phyloP scores from a whole-genome alignment of 352 stramenopile species.

The Pythium periplocum region DNA sequence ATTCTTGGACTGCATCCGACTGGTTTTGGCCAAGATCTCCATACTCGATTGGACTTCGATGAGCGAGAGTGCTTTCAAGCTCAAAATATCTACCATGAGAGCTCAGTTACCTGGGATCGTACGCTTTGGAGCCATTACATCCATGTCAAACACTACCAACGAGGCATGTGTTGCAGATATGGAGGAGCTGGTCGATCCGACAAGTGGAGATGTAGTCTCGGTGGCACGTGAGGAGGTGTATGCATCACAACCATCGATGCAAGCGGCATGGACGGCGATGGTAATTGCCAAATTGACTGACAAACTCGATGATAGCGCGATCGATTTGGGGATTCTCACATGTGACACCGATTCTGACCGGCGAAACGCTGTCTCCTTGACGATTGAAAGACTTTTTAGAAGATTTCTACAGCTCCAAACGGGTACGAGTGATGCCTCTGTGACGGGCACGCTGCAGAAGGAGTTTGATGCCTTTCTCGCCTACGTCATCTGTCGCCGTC shows the following conservation, averaged over 20 bases:
- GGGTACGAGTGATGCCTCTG: no score
- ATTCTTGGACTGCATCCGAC: slow-evolving; percentile 66
- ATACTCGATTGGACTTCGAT: slow-evolving; percentile 75
- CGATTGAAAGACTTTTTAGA: no score
- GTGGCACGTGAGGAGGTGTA: neutral
- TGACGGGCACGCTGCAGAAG: slow-evolving; percentile 4
- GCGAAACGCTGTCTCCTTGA: no score
- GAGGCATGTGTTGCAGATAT: slow-evolving; percentile 6
- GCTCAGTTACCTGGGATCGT: slow-evolving; percentile 39
- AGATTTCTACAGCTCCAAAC: no score
- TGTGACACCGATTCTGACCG: no score
- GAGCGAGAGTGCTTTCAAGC: slow-evolving; percentile 40
- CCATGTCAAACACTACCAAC: slow-evolving; percentile 8
- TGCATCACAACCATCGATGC: no score
- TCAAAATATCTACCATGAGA: slow-evolving; percentile 46
- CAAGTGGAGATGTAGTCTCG: neutral
- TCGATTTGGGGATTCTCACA: no score
- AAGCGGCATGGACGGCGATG: no score
- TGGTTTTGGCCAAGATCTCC: slow-evolving; percentile 69
- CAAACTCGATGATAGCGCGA: no score
- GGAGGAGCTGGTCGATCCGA: neutral
- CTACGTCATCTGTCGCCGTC: slow-evolving; percentile 55
- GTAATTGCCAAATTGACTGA: no score
- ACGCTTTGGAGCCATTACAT: slow-evolving; percentile 35
- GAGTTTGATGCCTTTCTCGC: slow-evolving; percentile 56